Evolutionary conservation across 768 basidiomycete species (phyloP), one percentile per base, ranked within the genome.

Genomic region (Kwoniella shandongensis): DNA sequence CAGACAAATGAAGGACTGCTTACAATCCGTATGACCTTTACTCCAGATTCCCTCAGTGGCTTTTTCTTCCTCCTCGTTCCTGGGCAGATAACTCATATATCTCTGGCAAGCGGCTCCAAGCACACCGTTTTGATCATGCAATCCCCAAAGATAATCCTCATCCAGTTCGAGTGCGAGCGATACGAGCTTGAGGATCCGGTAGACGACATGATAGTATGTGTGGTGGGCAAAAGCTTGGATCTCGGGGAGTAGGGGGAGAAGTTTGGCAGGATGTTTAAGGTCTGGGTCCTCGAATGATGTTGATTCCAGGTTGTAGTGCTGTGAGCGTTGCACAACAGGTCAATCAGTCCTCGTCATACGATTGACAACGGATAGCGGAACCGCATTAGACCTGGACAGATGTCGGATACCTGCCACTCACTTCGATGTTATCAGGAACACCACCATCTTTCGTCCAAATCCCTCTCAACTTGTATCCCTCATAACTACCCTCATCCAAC

Each of bases 251-350:
- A 56, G 53, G 5, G 62, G 63, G 10, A 56, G 54, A 10, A 64
- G 46, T 38, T 49, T 32, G 8, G 56, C 45, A 6, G 60, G 64
- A 44, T 66, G 64, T 20, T 62, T 36, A 4, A 17, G n/a, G 10
- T 41, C 18, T 20, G 50, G 40, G 15, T 47, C 35, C n/a, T 56
- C 49, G 44, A 68, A 62, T 15, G 63, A 62, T 2, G 52, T 41
- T 2, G 60, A 62, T 52, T 68, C 66, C n/a, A 68, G 57, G 42
- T 68, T 68, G 54, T 65, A 65, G 39, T 64, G 63, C 66, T 68
- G 20, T 29, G n/a, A 54, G 18, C 2, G 23, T 42, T 8, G 8
- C 23, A 30, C 29, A 25, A 23, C n/a, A n/a, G n/a, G n/a, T n/a
- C n/a, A n/a, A n/a, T n/a, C n/a, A n/a, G n/a, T n/a, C n/a, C n/a